Base-by-base conservation (phyloP, 208 protist species). In the Wallacemonas rigidus region DNA sequence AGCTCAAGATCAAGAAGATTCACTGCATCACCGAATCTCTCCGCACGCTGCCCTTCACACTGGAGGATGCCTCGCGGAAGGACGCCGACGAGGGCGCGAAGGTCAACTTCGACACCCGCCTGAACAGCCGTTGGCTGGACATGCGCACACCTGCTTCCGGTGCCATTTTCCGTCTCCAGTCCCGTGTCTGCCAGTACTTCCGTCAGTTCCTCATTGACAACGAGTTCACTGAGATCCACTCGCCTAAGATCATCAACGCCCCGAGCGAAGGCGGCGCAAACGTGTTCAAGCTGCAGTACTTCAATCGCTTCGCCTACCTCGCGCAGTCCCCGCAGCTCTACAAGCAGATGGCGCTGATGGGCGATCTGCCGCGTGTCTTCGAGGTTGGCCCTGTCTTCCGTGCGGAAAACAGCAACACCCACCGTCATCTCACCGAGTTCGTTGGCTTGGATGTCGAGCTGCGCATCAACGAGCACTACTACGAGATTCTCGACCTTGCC, bases 401-500 rank as follows among this genome's bases (percentile, higher is more conserved):
- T 69, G 98, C 99, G 1, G 99, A 99, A 90, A 99, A 99, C 79
- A 98, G 95, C 69, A 97, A 99, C 84, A 99, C 99, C 1, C 97
- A 99, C 79, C 96, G 99, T 69, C 99, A 99, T 83, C 82, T 99
- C 51, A 99, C 97, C 17, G 99, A 99, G 87, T 99, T 99, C 82
- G 96, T 98, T 40, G 99, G 99, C 26, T 83, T 99, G n/a, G 99
- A 99, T 93, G 80, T 99, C 53, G 99, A 99, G 87, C 99, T 99
- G 98, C 95, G 96, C 43, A 98, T 99, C 86, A 91, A 98, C 56
- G 97, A 99, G 76, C 95, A 99, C 84, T 99, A 99, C 89, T 98
- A 99, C 78, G 99, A 99, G 82, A 98, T 99, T 14, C 83, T 99
- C 39, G 97, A 99, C 48, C 45, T 99, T 3, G 91, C 99, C 5